Percentiles rank a stretch among this genome's conserved stretches.
phyloP scores from a whole-genome alignment of 139 green algal species.

The Chloropicon primus region DNA sequence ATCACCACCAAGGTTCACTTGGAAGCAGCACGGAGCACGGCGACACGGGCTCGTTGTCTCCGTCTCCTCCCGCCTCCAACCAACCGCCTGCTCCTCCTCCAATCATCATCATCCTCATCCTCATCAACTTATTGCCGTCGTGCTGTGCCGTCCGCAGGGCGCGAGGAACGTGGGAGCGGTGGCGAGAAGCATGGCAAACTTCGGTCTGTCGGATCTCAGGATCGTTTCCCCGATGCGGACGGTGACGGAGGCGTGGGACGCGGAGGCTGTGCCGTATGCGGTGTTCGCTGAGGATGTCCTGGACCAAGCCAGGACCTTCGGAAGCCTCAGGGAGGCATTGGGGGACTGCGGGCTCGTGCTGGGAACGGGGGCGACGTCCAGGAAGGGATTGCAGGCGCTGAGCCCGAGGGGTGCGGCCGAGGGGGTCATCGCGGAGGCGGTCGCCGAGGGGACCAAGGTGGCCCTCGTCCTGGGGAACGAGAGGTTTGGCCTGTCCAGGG shows the following conservation, averaged over 20 bases:
- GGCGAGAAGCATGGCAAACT: constrained; percentile 13
- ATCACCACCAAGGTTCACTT: too few relatives aligned
- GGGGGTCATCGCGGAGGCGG: not conserved
- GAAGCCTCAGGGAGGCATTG: not conserved
- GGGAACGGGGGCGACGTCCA: constrained; percentile 4
- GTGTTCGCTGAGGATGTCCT: not conserved
- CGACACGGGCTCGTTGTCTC: too few relatives aligned
- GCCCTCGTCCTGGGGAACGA: constrained; percentile 20
- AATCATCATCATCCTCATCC: too few relatives aligned
- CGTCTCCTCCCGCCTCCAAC: too few relatives aligned
- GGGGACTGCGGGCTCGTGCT: constrained; percentile 9
- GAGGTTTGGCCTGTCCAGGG: constrained; percentile 12
- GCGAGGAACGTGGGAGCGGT: constrained; percentile 12
- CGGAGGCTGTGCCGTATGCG: not conserved
- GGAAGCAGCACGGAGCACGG: too few relatives aligned
- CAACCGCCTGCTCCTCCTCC: not conserved
- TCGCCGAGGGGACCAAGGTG: not conserved
- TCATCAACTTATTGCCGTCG: constrained; percentile 12
- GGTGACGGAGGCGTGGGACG: not conserved
- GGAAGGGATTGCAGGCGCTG: not conserved
- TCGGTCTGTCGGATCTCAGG: constrained; percentile 13
- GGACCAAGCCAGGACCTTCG: not conserved
- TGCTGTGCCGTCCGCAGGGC: constrained; percentile 10
- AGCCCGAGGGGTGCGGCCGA: constrained; percentile 4
- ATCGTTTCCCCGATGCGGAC: not conserved